Conservation (phyloP, 768 basidiomycete genomes). For the Hysterangium stoloniferum region DNA sequence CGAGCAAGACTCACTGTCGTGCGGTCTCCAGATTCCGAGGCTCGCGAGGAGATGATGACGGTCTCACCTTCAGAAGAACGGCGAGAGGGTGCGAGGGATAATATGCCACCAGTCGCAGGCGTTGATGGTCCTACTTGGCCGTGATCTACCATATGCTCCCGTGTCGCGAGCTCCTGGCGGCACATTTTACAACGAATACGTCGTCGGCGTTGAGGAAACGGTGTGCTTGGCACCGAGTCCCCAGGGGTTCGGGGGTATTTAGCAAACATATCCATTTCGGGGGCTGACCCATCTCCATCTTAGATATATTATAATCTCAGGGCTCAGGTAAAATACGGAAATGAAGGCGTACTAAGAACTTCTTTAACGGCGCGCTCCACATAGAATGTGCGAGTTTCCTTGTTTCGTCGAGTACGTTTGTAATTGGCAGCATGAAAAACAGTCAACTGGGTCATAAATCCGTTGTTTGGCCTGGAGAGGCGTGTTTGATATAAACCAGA, state of each 20-base stretch:
- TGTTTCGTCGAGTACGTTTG: slow-evolving; percentile 58
- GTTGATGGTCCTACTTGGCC: slow-evolving; percentile 68
- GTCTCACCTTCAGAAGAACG: slow-evolving; percentile 25
- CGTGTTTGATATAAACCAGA: not conserved
- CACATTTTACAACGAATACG: slow-evolving; percentile 92
- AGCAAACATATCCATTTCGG: slow-evolving; percentile 69
- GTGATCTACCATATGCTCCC: slow-evolving; percentile 93
- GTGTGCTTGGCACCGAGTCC: slow-evolving; percentile 53
- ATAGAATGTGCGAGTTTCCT: slow-evolving; percentile 74
- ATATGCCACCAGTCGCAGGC: slow-evolving; percentile 33
- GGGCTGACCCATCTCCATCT: slow-evolving; percentile 70
- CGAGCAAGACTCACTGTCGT: not conserved
- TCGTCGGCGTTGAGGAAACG: slow-evolving; percentile 42
- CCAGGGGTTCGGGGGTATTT: slow-evolving; percentile 59
- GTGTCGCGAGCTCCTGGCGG: slow-evolving; percentile 76
- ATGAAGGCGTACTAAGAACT: slow-evolving; percentile 60
- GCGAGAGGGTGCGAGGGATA: slow-evolving; percentile 44
- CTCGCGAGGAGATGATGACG: not conserved
- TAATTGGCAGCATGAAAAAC: slow-evolving; percentile 69
- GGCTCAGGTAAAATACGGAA: not conserved
- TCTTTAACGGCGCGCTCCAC: slow-evolving; percentile 67
- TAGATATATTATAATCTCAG: slow-evolving; percentile 10
- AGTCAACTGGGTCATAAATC: slow-evolving; percentile 74
- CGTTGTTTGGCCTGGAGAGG: slow-evolving; percentile 66
- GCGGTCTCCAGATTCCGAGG: not conserved